Percentiles rank a stretch among this genome's conserved stretches.
Evolutionary conservation across 352 stramenopile genomes (phyloP).

Genomic region (Globisporangium middletonii): DNA sequence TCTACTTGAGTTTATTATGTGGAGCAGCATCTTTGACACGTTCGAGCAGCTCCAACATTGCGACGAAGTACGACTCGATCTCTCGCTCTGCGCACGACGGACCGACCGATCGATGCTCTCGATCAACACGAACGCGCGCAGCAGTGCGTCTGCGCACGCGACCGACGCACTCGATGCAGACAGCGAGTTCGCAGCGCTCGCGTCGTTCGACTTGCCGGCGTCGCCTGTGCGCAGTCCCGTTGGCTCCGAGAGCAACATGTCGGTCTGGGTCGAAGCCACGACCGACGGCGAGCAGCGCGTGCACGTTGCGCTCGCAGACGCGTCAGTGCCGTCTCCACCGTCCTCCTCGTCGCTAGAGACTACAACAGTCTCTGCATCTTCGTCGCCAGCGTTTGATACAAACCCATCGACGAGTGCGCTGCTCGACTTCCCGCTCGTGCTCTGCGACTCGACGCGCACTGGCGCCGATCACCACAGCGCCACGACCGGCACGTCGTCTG

Average conservation of each 20-base stretch:
- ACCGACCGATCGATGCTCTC: neutral
- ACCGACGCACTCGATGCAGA: neutral
- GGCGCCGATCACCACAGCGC: slow-evolving; percentile 5
- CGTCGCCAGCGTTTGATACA: slow-evolving; percentile 6
- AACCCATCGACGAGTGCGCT: slow-evolving; percentile 9
- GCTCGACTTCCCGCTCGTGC: slow-evolving; percentile 55
- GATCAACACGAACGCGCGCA: neutral
- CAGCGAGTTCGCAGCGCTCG: slow-evolving; percentile 16
- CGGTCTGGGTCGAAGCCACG: slow-evolving; percentile 47
- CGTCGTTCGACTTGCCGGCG: slow-evolving; percentile 60
- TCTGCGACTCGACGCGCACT: slow-evolving; percentile 25
- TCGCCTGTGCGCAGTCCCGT: slow-evolving; percentile 50
- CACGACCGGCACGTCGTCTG: slow-evolving; percentile 25
- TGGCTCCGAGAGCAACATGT: slow-evolving; percentile 36
- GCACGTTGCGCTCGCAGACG: slow-evolving; percentile 30
- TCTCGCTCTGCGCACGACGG: no score
- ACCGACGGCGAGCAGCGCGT: slow-evolving; percentile 39
- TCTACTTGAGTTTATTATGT: no score
- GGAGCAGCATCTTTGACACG: no score
- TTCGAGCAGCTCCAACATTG: no score
- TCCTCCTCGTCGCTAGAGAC: no score
- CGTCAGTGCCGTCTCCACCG: slow-evolving; percentile 1
- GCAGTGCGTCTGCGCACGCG: neutral
- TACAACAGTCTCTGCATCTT: neutral
- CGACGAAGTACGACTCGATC: no score